Conservation (phyloP, 306 rosid genomes). For the Vigna angularis region DNA sequence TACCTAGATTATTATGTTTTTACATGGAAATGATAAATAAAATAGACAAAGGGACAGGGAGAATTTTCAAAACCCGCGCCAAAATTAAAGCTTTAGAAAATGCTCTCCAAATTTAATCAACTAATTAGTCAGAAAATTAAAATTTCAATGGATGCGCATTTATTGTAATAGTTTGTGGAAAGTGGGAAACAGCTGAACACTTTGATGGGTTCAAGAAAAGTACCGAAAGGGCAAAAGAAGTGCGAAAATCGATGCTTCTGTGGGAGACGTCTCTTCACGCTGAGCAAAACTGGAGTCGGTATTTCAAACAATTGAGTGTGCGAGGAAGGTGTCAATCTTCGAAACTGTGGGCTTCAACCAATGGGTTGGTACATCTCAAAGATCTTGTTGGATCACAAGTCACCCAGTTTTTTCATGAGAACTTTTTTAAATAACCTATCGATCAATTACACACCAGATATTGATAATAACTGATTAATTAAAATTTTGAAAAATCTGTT, state of each 20-base stretch:
- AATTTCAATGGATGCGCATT: not conserved
- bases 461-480: too few relatives aligned
- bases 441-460: too few relatives aligned
- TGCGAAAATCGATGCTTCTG: not conserved
- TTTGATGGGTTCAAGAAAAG: not conserved
- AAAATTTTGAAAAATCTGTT: too few relatives aligned
- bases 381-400: not conserved
- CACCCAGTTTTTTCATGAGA: too few relatives aligned
- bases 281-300: not conserved
- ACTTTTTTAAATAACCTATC: too few relatives aligned
- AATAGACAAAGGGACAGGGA: not conserved
- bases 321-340: not conserved
- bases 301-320: not conserved
- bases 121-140: not conserved
- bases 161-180: not conserved
- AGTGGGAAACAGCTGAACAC: not conserved
- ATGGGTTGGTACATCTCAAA: not conserved
- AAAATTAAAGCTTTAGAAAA: not conserved
- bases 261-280: not conserved
- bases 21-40: not conserved
- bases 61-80: conserved; percentile 22
- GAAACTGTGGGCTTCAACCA: not conserved
- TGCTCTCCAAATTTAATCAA: not conserved
- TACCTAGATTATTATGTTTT: not conserved
- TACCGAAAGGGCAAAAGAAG: not conserved